Base-by-base conservation (phyloP, 768 basidiomycete species). In the Botryobasidium botryosum region DNA sequence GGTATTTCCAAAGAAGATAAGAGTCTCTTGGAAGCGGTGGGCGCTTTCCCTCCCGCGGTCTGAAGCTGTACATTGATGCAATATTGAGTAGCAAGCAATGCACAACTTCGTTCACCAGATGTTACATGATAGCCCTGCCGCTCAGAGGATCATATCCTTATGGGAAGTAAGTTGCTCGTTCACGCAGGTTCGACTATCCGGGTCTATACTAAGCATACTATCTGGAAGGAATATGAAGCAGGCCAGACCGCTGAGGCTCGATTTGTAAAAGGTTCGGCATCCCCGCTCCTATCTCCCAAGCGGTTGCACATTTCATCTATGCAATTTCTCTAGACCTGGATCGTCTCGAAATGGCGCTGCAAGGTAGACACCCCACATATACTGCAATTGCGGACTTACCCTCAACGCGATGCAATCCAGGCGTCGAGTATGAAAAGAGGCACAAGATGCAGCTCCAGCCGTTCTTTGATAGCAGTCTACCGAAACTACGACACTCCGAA, bases 211-310 rank as follows among this genome's bases (percentile, higher is more conserved):
- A 5, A 17, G n/a, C 37, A n/a, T 42, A 18, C 18, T 2, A 18
- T n/a, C 50, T n/a, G n/a, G n/a, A n/a, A 87, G 80, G 86, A 92
- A 61, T 91, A 92, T 56, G 87, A 92, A 63, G 74, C 72, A 26
- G 75, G 74, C 2, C 54, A 64, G 50, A 78, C 78, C 0, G 55
- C 69, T 4, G 88, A 91, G 57, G 84, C 87, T 0, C 73, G 64
- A 45, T 87, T 91, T 55, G 86, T 91, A 33, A 91, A 91, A 70
- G 84, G 84, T 71, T 15, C 12, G 37, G 13, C 21, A 21, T 12
- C 37, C 23, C 12, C 12, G 12, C 13, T 27, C 28, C 27, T n/a
- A n/a, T n/a, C n/a, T n/a, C n/a, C n/a, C n/a, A n/a, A n/a, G n/a
- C n/a, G n/a, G n/a, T 13, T 42, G 20, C 10, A 42, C 29, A 26